Base-by-base conservation (phyloP, 2,329 filamentous ascomycete genomes). In the Cercospora zeina region DNA sequence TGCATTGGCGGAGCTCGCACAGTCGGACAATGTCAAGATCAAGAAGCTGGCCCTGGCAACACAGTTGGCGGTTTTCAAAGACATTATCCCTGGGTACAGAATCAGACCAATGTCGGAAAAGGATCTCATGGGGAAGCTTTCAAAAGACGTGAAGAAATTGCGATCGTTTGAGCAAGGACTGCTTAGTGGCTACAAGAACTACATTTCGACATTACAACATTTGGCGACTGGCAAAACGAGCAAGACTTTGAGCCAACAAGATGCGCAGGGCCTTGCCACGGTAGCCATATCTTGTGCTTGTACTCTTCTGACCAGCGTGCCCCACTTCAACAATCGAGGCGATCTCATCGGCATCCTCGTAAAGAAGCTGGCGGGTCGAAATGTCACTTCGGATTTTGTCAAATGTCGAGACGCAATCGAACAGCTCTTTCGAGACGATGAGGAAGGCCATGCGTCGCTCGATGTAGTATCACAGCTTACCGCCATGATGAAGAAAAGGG, bases 281-380 rank as follows among this genome's bases (percentile, higher is more conserved):
- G 83, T 96, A 27, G 93, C 95, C 3, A 88, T 96, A 61, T 88
- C 87, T 47, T 99, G 95, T 74, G 88, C 89, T 1, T 96, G 92
- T 76, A 89, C 85, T 31, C 82, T 99, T 14, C 78, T 97, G 42
- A 85, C 85, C 19, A 83, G 89, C 1, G 92, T 97, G 0, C 91
- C 95, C 3, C 96, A 99, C 79, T 99, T 99, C 85, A 99, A 99
- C 80, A 97, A 96, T 77, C 88, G 95, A 42, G 84, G 83, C 54
- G 93, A 99, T 58, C 80, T 99, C 58, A 79, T 99, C 64, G 91
- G 90, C 76, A 93, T 97, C 62, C 74, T 99, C 13, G 87, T 96
- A 21, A 87, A 87, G 68, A 95, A 95, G 75, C 81, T 99, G 36
- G 92, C 90, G 71, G 84, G 82, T 61, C 85, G 87, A 68, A 84